Percentiles rank a stretch among this genome's conserved stretches.
phyloP scores from a whole-genome alignment of 352 stramenopile genomes.

The Phytophthora sp. region DNA sequence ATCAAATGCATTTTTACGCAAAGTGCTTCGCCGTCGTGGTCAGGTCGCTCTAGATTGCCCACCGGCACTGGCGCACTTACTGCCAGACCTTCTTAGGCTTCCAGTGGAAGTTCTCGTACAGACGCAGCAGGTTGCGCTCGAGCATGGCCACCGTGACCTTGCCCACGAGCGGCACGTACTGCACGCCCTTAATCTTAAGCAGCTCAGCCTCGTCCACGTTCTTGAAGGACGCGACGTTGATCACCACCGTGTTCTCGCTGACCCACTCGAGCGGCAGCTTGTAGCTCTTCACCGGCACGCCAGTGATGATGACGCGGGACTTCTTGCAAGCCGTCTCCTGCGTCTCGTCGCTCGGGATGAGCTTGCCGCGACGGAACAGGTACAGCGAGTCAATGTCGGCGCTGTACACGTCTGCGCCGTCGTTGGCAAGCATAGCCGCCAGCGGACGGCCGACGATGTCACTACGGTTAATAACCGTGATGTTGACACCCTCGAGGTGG shows the following conservation, averaged over 20 bases:
- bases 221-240: slow-evolving; percentile 98
- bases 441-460: slow-evolving; percentile 96
- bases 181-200: slow-evolving; percentile 90
- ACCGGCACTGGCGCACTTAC: slow-evolving; percentile 30
- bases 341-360: slow-evolving; percentile 86
- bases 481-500: slow-evolving; percentile 84
- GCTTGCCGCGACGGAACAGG: slow-evolving; percentile 92
- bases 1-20: slow-evolving; percentile 29
- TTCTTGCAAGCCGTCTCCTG: slow-evolving; percentile 87
- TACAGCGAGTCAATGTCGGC: slow-evolving; percentile 97
- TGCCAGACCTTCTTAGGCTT: slow-evolving; percentile 89
- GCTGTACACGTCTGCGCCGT: slow-evolving; percentile 95
- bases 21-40: slow-evolving; percentile 4
- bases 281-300: slow-evolving; percentile 94
- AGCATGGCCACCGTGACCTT: slow-evolving; percentile 98
- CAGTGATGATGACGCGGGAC: slow-evolving; percentile 95
- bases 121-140: slow-evolving; percentile 94
- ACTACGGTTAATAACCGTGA: slow-evolving; percentile 97
- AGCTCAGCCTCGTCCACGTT: slow-evolving; percentile 94
- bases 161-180: slow-evolving; percentile 96
- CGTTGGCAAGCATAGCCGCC: slow-evolving; percentile 95
- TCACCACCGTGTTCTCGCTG: slow-evolving; percentile 90
- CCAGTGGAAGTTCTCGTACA: slow-evolving; percentile 97
- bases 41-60: slow-evolving; percentile 12
- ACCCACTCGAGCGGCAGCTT: slow-evolving; percentile 94